Evolutionary conservation across 352 stramenopile species (phyloP).

Genomic region (Globisporangium emineosum): DNA sequence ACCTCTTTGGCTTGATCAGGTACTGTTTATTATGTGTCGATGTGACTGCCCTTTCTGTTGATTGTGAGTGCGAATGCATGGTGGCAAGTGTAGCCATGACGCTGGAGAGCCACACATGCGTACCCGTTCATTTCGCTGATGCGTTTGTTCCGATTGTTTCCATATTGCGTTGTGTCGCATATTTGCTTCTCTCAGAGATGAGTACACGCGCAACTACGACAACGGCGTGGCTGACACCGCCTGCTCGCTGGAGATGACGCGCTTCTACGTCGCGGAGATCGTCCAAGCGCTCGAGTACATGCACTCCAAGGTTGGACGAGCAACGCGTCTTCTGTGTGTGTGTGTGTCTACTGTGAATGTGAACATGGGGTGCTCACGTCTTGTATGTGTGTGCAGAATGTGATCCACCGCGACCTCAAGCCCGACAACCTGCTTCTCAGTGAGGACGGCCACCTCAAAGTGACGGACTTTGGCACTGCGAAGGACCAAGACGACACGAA

Average conservation of each 20-base stretch:
- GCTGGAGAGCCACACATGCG: neutral
- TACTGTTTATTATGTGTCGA: conserved; percentile 15
- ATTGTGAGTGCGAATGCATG: neutral
- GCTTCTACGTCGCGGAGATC: conserved; percentile 93
- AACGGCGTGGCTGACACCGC: conserved; percentile 52
- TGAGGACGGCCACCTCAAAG: conserved; percentile 80
- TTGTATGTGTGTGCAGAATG: conserved; percentile 46
- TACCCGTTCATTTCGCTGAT: conserved; percentile 1
- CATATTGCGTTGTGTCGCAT: conserved; percentile 11
- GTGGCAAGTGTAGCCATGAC: conserved; percentile 12
- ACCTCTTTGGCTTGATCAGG: conserved; percentile 81
- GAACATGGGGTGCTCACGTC: neutral
- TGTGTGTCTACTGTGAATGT: no score
- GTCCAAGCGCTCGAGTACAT: conserved; percentile 93
- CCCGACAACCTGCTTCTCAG: conserved; percentile 88
- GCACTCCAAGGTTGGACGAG: conserved; percentile 73
- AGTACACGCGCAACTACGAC: conserved; percentile 55
- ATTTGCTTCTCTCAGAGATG: conserved; percentile 25
- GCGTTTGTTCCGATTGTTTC: conserved; percentile 5
- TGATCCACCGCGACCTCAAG: conserved; percentile 97
- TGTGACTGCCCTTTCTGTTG: neutral
- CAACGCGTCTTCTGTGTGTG: neutral
- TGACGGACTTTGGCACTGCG: conserved; percentile 89
- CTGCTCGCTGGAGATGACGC: conserved; percentile 74
- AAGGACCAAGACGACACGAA: conserved; percentile 79